Percentiles rank a stretch among this genome's conserved stretches.
Conservation (phyloP, 345 rosid genomes). For the Eucalyptus guilfoylei region DNA sequence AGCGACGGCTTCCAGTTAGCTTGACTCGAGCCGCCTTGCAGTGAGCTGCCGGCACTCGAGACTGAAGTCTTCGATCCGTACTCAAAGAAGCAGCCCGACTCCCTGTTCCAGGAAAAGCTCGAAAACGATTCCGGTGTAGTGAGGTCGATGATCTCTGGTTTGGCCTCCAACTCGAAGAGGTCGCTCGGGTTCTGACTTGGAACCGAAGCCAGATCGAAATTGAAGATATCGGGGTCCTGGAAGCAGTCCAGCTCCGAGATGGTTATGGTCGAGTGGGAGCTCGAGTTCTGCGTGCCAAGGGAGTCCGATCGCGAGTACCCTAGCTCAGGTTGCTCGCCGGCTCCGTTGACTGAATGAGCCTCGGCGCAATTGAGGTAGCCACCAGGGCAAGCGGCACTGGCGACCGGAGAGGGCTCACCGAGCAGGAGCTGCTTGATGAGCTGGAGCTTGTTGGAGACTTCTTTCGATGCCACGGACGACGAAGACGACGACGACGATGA, state of each 20-base stretch:
- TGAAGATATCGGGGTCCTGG: conserved; percentile 1
- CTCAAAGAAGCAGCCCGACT: conserved; percentile 1
- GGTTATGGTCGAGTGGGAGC: not conserved
- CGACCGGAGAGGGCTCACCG: conserved; percentile 29
- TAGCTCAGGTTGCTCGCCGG: not conserved
- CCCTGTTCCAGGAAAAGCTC: not conserved
- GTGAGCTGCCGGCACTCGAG: conserved; percentile 5
- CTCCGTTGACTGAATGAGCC: not conserved
- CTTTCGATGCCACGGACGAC: not conserved
- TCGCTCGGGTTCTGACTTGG: not conserved
- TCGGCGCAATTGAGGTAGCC: not conserved
- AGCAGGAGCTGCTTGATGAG: conserved; percentile 44
- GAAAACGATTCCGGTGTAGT: not conserved
- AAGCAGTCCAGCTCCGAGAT: conserved; percentile 1
- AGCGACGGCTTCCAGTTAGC: conserved; percentile 17
- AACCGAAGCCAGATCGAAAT: not conserved
- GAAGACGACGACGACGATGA: not conserved
- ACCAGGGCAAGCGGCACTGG: not conserved
- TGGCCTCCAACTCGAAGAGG: not conserved
- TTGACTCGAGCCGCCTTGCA: not conserved
- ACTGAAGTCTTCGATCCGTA: conserved; percentile 33
- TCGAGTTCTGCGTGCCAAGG: not conserved
- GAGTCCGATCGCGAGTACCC: not conserved
- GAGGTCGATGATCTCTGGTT: not conserved
- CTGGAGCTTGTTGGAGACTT: conserved; percentile 24